These are phyloP conservation scores for Tremella yokohamensis DNA, from an alignment of 768 basidiomycete species.

Conservation along the genomic window DNA sequence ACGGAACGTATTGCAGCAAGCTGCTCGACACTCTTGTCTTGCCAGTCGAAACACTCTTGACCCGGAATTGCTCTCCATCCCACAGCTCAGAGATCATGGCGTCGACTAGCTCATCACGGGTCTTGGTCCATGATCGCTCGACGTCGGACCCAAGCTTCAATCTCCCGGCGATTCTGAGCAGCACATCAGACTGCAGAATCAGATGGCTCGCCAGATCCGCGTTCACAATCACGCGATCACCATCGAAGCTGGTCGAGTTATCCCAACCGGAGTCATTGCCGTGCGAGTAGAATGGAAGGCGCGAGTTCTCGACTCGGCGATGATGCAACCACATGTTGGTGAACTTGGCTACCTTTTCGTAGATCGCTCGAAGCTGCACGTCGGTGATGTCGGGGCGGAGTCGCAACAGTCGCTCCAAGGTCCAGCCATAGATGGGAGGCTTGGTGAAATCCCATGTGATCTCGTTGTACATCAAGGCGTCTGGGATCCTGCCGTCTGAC, in stretches of 20 bases:
- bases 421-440: slow-evolving; percentile 9
- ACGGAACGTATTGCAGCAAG: background rate
- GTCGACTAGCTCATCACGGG: too few relatives aligned
- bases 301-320: background rate
- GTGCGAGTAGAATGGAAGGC: too few relatives aligned
- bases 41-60: background rate
- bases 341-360: slow-evolving; percentile 4
- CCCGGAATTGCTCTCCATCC: slow-evolving; percentile 2
- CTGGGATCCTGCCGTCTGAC: slow-evolving; percentile 1
- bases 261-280: too few relatives aligned
- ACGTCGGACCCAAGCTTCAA: too few relatives aligned
- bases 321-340: slow-evolving; percentile 1
- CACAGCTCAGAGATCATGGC: background rate
- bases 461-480: slow-evolving; percentile 2
- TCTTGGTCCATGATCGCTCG: too few relatives aligned
- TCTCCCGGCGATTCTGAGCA: too few relatives aligned
- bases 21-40: background rate
- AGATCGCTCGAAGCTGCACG: background rate
- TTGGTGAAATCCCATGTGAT: background rate
- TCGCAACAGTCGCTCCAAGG: background rate
- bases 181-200: too few relatives aligned
- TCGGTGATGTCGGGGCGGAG: background rate
- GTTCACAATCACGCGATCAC: too few relatives aligned
- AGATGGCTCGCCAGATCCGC: too few relatives aligned
- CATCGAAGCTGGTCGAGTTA: too few relatives aligned